A percentile compares a stretch with the other conserved stretches of the same genome.
These are phyloP conservation scores for Corynespora cassiicola DNA, from an alignment of 2,329 filamentous ascomycete species.

Conservation along the genomic window DNA sequence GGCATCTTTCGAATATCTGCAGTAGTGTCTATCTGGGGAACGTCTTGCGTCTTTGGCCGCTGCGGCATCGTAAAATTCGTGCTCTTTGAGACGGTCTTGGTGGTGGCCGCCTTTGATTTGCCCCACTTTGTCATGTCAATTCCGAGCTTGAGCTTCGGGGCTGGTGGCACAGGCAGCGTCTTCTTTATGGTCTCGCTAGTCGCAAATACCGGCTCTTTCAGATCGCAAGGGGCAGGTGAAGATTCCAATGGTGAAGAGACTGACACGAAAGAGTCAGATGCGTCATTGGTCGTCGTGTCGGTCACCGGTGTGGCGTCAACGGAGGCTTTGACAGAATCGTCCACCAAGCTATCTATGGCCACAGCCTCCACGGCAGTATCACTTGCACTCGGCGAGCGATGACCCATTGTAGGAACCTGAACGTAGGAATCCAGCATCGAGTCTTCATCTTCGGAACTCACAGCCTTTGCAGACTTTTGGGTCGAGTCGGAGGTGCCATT, in stretches of 20 bases:
- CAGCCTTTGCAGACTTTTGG: too few species aligned
- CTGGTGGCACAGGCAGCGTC: conserved; percentile 20
- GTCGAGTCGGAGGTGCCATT: too few species aligned
- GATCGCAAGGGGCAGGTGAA: conserved; percentile 5
- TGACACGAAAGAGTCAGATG: background rate
- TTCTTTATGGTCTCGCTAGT: conserved; percentile 26
- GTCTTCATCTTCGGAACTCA: too few species aligned
- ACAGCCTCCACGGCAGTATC: too few species aligned
- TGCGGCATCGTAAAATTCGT: too few species aligned
- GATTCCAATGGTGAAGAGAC: too few species aligned
- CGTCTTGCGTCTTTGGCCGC: conserved; percentile 8
- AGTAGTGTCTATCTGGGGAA: conserved; percentile 13
- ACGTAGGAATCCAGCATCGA: too few species aligned
- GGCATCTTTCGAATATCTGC: conserved; percentile 29
- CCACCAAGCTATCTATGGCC: too few species aligned
- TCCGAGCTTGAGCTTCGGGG: conserved; percentile 25
- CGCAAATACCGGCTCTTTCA: conserved; percentile 9
- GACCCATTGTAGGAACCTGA: too few species aligned
- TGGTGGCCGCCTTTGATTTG: conserved; percentile 13
- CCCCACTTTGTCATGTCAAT: conserved; percentile 28
- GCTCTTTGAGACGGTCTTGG: too few species aligned
- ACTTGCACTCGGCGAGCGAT: too few species aligned
- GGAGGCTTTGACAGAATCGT: too few species aligned
- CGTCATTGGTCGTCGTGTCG: background rate
- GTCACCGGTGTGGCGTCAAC: background rate